Evolutionary conservation across 2,329 filamentous ascomycete genomes (phyloP), one percentile per base, ranked within the genome.

Genomic region (Massarina eburnea): DNA sequence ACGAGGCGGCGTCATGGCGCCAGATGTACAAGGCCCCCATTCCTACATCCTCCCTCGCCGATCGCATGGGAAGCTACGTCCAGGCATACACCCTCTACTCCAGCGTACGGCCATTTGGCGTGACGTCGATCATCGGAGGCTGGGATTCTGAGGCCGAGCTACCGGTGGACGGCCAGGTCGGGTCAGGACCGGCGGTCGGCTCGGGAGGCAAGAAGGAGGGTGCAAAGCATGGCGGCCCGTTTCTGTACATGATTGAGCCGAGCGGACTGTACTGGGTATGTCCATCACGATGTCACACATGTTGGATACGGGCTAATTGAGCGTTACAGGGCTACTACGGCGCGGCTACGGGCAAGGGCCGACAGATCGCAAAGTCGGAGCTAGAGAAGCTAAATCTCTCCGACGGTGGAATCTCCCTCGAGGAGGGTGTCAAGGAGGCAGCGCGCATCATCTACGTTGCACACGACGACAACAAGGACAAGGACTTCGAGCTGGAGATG

Each of bases 401-500:
- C 43, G 85, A 85, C 9, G 87, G 84, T 44, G 86, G 80, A 39
- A 80, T 97, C 43, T 88, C 86, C 51, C 78, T 99, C 48, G 78
- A 87, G 66, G 85, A 97, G 67, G 94, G 87, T 40, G 89, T 99
- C 66, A 96, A 95, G 80, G 89, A 97, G 78, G 94, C 94, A 26
- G 94, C 94, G 45, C 80, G 91, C 51, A 99, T 99, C 74, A 97
- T 99, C 74, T 95, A 96, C 71, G 84, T 96, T 49, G 91, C 92
- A 39, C 94, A 99, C 70, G 94, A 97, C 72, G 94, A 99, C 73
- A 97, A 92, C 80, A 97, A 97, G 78, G 94, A 97, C 76, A 99
- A 99, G 80, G 94, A 97, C 57, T 99, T 97, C 66, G 94, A 99
- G 83, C 80, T 99, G 49, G 94, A 99, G 78, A 95, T 99, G 91